Conservation (phyloP, 2,329 filamentous ascomycete species). For the Fusarium protoensiforme region DNA sequence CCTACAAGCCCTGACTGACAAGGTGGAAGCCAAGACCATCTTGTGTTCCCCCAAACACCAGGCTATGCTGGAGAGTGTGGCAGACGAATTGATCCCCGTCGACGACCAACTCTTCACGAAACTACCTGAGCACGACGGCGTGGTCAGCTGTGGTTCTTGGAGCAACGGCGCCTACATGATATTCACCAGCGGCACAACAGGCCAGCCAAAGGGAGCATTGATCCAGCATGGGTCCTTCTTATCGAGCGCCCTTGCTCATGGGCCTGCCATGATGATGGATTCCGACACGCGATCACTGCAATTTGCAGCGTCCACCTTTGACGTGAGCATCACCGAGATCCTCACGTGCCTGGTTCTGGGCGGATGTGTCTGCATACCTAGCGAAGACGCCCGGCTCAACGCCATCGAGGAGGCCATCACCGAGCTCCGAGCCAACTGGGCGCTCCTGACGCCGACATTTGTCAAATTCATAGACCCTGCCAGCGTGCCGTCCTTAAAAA, state of each 20-base stretch:
- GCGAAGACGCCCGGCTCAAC: conserved; percentile 52
- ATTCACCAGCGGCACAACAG: conserved; percentile 34
- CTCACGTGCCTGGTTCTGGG: conserved; percentile 35
- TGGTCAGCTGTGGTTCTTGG: conserved; percentile 15
- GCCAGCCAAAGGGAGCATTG: conserved; percentile 33
- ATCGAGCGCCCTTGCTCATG: conserved; percentile 33
- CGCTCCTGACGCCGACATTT: conserved; percentile 31
- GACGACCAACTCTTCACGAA: conserved; percentile 24
- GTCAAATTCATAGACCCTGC: conserved; percentile 29
- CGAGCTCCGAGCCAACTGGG: conserved; percentile 33
- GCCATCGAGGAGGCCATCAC: conserved; percentile 41
- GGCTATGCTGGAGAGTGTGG: conserved; percentile 16
- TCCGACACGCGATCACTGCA: conserved; percentile 45
- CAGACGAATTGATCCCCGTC: conserved; percentile 26
- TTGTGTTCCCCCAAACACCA: conserved; percentile 37
- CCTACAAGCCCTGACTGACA: conserved; percentile 19
- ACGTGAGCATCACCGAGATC: conserved; percentile 43
- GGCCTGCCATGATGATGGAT: conserved; percentile 39
- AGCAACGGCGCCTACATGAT: conserved; percentile 37
- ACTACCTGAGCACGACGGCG: neutral
- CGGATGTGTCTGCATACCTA: conserved; percentile 49
- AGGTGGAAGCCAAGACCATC: conserved; percentile 28
- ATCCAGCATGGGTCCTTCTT: conserved; percentile 34
- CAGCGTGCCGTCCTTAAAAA: conserved; percentile 31
- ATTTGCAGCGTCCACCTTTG: conserved; percentile 48